Evolutionary conservation across 768 basidiomycete genomes (phyloP), one percentile per base, ranked within the genome.

Genomic region (Boletus insuetus): DNA sequence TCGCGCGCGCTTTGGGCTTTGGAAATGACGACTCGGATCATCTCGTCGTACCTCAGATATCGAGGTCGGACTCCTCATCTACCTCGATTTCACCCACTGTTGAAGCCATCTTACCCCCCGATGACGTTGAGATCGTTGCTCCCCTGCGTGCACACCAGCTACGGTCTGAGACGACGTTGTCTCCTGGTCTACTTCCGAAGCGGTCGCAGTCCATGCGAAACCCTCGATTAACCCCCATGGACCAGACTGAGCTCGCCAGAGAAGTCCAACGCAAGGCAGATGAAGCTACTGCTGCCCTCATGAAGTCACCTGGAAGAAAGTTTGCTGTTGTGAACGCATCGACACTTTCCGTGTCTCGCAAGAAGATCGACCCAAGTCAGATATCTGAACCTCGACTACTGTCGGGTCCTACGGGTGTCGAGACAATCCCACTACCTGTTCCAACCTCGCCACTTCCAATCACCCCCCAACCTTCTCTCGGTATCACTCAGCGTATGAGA

Each of bases 1-100:
- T 93, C n/a, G 86, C 89, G 3, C 85, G 86, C 53, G 85, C 84
- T 17, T 73, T 93, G 40, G 69, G 69, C 16, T 91, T 92, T 61
- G 89, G 87, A 17, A 69, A 65, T 17, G 77, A 80, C 51, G 76
- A 74, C 26, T 64, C 65, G 32, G 63, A 70, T 35, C 59, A 24
- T 22, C 58, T 68, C 34, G 35, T 67, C 16, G 58, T 58, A 19
- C 61, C 70, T 39, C 58, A 64, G 46, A 46, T 57, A 32, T 56
- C 60, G 3, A 40, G 51, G 54, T 44, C 66, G 63, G 65, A 66
- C 29, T 64, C 69, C 42, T 65, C 68, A 24, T 58, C 71, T 54
- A 56, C 68, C 19, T 66, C 72, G 9, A 49, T 66, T 46, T 68
- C 74, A n/a, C 73, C 70, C 26, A 75, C 74, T 22, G 70, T 67